These are phyloP conservation scores for Croton laevigatus DNA, from an alignment of 441 rosid genomes.

Conservation along the genomic window DNA sequence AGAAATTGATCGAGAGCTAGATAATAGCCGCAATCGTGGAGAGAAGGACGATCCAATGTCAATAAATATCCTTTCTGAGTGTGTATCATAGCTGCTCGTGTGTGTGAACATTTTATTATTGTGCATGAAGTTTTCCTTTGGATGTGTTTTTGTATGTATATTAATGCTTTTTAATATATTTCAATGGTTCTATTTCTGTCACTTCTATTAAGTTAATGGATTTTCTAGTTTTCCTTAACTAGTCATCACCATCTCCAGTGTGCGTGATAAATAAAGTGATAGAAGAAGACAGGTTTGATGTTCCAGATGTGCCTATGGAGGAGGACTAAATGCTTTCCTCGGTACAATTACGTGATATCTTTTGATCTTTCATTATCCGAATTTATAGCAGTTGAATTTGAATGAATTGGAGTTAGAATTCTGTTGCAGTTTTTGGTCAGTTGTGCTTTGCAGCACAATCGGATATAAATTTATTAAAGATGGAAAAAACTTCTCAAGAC, in stretches of 20 bases:
- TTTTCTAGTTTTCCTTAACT: slow-evolving; percentile 48
- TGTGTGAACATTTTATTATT: no score
- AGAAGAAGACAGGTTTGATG: slow-evolving; percentile 82
- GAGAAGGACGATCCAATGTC: slow-evolving; percentile 68
- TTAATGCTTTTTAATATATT: background rate
- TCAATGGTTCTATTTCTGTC: background rate
- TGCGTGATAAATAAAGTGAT: slow-evolving; percentile 60
- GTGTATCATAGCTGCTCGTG: no score
- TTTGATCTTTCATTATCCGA: no score
- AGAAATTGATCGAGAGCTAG: slow-evolving; percentile 73
- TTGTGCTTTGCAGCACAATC: no score
- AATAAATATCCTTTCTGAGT: slow-evolving; percentile 52
- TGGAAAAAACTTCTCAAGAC: no score
- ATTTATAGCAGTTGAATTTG: no score
- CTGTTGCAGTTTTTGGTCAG: background rate
- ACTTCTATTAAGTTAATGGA: background rate
- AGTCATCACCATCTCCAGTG: slow-evolving; percentile 44
- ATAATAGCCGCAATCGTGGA: slow-evolving; percentile 72
- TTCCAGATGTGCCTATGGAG: slow-evolving; percentile 94
- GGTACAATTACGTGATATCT: slow-evolving; percentile 18
- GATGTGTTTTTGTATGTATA: no score
- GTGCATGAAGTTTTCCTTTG: no score
- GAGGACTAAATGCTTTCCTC: slow-evolving; percentile 51
- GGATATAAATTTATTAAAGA: no score
- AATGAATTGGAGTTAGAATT: no score